Percentiles rank a stretch among this genome's conserved stretches.
phyloP scores from a whole-genome alignment of 345 rosid species.

The Gossypium turneri region DNA sequence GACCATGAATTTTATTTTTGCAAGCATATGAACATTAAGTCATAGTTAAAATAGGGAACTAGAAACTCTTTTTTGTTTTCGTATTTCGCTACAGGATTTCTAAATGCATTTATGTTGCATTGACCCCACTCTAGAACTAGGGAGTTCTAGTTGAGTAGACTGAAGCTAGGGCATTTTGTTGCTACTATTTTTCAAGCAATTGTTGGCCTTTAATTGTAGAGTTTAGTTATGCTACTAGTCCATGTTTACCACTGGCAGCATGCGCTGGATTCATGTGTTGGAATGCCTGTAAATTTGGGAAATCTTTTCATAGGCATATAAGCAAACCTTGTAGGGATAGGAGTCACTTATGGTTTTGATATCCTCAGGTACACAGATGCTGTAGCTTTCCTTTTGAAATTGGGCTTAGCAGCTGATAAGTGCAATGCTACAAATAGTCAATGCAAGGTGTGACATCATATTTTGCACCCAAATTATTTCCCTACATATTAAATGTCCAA shows the following conservation, averaged over 20 bases:
- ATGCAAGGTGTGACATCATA: slow-evolving; percentile 61
- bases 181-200: neutral
- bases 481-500: neutral
- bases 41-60: neutral
- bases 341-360: neutral
- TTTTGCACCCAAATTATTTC: neutral
- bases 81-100: neutral
- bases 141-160: slow-evolving; percentile 1
- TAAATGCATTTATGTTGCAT: neutral
- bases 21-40: neutral
- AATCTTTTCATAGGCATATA: neutral
- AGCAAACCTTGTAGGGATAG: neutral
- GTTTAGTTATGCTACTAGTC: neutral
- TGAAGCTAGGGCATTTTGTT: neutral
- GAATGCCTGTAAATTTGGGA: neutral
- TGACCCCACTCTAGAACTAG: neutral
- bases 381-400: slow-evolving; percentile 61
- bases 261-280: neutral
- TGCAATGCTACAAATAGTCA: slow-evolving; percentile 89
- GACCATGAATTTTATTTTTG: neutral
- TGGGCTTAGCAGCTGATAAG: slow-evolving; percentile 89
- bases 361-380: slow-evolving; percentile 70
- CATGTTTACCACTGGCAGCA: neutral
- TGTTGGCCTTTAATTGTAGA: too few species aligned
- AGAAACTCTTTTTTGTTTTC: too few species aligned